Evolutionary conservation across 352 stramenopile genomes (phyloP), one percentile per base, ranked within the genome.

Genomic region (Phytophthora sp.): DNA sequence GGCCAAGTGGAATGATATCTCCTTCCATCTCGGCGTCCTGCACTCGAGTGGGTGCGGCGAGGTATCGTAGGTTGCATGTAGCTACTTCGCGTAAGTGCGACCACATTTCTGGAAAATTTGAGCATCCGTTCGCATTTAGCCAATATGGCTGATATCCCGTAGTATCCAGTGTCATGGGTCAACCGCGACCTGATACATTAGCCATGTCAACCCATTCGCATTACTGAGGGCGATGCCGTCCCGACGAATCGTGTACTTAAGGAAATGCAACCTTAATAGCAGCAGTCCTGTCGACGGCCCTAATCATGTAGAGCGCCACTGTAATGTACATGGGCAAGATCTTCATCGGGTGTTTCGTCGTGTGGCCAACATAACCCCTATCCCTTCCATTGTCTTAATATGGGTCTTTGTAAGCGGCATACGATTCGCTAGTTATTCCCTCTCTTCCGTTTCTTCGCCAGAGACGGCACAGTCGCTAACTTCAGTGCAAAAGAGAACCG

Each of bases 391-490:
- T 50, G 8, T 33, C 15, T 44, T 18, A 13, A 24, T 50, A 20
- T 33, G 35, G 18, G 12, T 45, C 27, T 57, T 35, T 46, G 45
- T 54, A 57, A 16, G 9, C 4, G 0, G 6, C 12, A 29, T 41
- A 52, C 26, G 36, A 49, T 35, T 20, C 13, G 21, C 47, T 50
- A 56, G 49, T 33, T 2, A 41, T 29, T 46, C 46, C 53, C 53
- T 55, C 53, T 59, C 57, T 67, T 71, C 50, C 63, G 49, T 67
- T 71, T 71, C 35, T 54, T 69, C 52, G 50, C 41, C 20, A 52
- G 39, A 66, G 47, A 35, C 24, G 44, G 23, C 51, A 20, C 35
- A 55, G 42, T 57, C 15, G 24, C 60, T 31, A 65, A 53, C 18
- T 57, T 69, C 63, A 71, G 63, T 64, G 30, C 57, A 60, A 45